phyloP scores from a whole-genome alignment of 139 green algal genomes.

The Chlorella sp. region DNA sequence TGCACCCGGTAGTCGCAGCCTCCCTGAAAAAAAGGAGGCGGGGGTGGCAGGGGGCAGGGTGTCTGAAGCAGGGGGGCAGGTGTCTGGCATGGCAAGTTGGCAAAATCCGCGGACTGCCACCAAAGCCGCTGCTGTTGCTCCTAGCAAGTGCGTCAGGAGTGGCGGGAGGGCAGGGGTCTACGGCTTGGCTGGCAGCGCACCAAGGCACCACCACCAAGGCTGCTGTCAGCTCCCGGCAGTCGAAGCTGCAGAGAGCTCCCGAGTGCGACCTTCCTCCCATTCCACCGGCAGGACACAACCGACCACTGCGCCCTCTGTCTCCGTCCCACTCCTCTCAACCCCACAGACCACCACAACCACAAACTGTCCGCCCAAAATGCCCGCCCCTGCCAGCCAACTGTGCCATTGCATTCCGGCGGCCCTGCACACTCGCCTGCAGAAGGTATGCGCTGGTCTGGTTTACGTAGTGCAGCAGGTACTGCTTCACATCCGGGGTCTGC shows the following conservation, averaged over 20 bases:
- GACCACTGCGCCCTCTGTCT: too few relatives aligned
- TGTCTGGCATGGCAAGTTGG: too few relatives aligned
- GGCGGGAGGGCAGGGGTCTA: too few relatives aligned
- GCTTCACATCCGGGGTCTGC: background rate
- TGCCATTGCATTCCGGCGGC: background rate
- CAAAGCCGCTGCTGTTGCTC: background rate
- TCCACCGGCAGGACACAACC: background rate
- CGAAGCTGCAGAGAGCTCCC: too few relatives aligned
- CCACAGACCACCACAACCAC: background rate
- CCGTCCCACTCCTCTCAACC: background rate
- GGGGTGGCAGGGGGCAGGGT: background rate
- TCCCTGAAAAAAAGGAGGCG: background rate
- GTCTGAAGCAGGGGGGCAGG: background rate
- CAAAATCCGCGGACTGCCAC: too few relatives aligned
- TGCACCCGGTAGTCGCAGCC: background rate
- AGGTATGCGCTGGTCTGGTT: background rate
- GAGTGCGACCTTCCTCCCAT: background rate
- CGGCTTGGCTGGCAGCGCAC: too few relatives aligned
- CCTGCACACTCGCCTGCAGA: background rate
- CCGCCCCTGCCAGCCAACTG: background rate
- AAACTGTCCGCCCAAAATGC: background rate
- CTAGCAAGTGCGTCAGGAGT: background rate
- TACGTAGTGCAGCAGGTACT: conserved; percentile 20
- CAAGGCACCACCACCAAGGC: too few relatives aligned
- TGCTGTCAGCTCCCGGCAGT: too few relatives aligned